A percentile compares a stretch with the other conserved stretches of the same genome.
These are phyloP conservation scores for Magnaporthiopsis poae DNA, from an alignment of 2,329 filamentous ascomycete species.

Conservation along the genomic window DNA sequence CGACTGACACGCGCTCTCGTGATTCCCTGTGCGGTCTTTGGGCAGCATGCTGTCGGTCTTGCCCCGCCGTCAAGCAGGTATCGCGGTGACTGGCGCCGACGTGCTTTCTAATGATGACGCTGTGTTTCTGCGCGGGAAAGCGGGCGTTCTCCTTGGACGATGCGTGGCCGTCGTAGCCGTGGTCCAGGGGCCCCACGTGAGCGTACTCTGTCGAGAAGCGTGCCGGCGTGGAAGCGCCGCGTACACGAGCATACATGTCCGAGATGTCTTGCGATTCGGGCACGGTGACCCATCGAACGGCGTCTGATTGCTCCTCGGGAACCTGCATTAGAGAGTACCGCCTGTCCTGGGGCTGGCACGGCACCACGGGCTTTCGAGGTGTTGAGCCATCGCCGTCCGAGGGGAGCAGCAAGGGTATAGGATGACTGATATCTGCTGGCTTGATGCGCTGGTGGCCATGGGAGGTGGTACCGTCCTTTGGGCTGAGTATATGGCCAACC, in stretches of 20 bases:
- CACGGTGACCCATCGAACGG: not conserved
- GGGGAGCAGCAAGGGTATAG: slow-evolving; percentile 1
- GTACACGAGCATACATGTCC: not conserved
- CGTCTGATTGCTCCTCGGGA: not conserved
- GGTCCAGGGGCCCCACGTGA: slow-evolving; percentile 10
- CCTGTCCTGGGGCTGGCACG: not conserved
- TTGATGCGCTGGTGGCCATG: slow-evolving; percentile 3
- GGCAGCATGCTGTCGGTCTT: not conserved
- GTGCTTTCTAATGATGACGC: not conserved
- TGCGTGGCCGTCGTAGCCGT: slow-evolving; percentile 6
- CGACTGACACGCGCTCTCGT: not conserved
- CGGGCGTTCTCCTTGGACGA: not conserved
- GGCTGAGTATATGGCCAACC: slow-evolving; percentile 6
- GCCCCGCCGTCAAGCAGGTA: not conserved
- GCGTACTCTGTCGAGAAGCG: slow-evolving; percentile 10
- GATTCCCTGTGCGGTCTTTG: not conserved
- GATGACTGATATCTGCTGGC: slow-evolving; percentile 8
- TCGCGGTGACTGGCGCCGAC: not conserved
- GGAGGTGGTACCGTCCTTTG: slow-evolving; percentile 4
- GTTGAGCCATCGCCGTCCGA: not conserved
- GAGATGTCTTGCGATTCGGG: not conserved
- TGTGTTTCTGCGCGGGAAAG: not conserved
- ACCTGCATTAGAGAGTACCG: slow-evolving; percentile 4
- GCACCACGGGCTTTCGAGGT: not conserved
- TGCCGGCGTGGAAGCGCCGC: not conserved